These are phyloP conservation scores for Dittrichia graveolens DNA, from an alignment of 129 eudicot species.

Conservation along the genomic window DNA sequence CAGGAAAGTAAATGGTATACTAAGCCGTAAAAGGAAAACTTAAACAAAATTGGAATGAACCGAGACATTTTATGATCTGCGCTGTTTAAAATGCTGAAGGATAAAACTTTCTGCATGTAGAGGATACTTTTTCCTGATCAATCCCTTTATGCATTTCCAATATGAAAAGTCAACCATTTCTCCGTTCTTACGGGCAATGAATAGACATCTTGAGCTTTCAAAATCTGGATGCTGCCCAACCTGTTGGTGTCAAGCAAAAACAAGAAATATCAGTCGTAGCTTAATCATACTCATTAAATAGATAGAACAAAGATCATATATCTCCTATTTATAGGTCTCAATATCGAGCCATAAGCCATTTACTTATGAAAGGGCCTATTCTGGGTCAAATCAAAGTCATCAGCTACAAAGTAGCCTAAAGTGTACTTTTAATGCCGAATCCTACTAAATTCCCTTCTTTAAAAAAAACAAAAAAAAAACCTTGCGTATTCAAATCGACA, in stretches of 20 bases:
- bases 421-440: too few species aligned
- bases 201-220: constrained; percentile 71
- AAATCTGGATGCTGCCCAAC: constrained; percentile 81
- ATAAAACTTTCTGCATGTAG: constrained; percentile 79
- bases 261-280: not conserved
- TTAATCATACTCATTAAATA: too few species aligned
- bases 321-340: too few species aligned
- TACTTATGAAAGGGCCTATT: too few species aligned
- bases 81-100: constrained; percentile 63
- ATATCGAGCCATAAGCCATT: too few species aligned
- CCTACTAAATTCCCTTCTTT: too few species aligned
- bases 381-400: too few species aligned
- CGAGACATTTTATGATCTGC: constrained; percentile 33
- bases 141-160: constrained; percentile 89
- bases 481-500: too few species aligned
- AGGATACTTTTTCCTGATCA: constrained; percentile 72
- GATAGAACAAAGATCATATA: too few species aligned
- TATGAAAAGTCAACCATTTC: constrained; percentile 71
- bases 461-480: too few species aligned
- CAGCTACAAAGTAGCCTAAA: too few species aligned
- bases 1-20: not conserved
- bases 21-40: not conserved
- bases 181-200: constrained; percentile 79
- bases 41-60: constrained; percentile 2
- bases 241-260: constrained; percentile 42